phyloP scores from a whole-genome alignment of 306 rosid genomes.

The Senna tora region DNA sequence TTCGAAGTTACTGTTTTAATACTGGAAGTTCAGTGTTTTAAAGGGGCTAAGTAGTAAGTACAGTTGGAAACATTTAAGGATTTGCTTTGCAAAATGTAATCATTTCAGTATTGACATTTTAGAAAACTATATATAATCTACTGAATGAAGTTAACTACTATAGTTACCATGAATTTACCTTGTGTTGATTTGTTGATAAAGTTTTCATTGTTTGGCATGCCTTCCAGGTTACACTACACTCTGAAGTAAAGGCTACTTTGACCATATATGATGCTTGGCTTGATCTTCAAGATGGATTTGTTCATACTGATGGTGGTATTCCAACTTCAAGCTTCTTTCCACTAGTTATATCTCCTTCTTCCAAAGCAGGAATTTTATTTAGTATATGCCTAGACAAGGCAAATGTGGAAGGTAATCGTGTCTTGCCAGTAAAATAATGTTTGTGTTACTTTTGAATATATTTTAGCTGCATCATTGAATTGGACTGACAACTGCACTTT shows the following conservation, averaged over 20 bases:
- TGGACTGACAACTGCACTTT: constrained; percentile 29
- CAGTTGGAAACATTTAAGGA: not conserved
- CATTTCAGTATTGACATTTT: constrained; percentile 5
- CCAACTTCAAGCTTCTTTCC: constrained; percentile 84
- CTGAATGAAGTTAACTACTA: not conserved
- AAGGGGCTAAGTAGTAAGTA: not conserved
- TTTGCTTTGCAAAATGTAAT: constrained; percentile 10
- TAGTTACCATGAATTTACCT: constrained; percentile 30
- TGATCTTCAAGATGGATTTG: constrained; percentile 97
- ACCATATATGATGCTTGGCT: constrained; percentile 91
- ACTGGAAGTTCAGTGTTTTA: constrained; percentile 12
- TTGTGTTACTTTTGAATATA: constrained; percentile 34
- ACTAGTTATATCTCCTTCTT: constrained; percentile 76
- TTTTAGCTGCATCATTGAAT: constrained; percentile 16
- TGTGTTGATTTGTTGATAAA: constrained; percentile 34
- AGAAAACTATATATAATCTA: too few species aligned
- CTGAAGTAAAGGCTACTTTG: constrained; percentile 90
- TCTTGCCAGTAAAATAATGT: constrained; percentile 31
- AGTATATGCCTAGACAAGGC: constrained; percentile 76
- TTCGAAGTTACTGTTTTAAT: not conserved
- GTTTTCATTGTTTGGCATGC: constrained; percentile 39
- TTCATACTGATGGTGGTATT: constrained; percentile 75
- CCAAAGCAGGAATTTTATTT: constrained; percentile 88
- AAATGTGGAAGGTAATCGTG: constrained; percentile 63
- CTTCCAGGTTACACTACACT: constrained; percentile 85